These are phyloP conservation scores for Neurospora cerealis DNA, from an alignment of 495 filamentous ascomycete species.

Conservation along the genomic window DNA sequence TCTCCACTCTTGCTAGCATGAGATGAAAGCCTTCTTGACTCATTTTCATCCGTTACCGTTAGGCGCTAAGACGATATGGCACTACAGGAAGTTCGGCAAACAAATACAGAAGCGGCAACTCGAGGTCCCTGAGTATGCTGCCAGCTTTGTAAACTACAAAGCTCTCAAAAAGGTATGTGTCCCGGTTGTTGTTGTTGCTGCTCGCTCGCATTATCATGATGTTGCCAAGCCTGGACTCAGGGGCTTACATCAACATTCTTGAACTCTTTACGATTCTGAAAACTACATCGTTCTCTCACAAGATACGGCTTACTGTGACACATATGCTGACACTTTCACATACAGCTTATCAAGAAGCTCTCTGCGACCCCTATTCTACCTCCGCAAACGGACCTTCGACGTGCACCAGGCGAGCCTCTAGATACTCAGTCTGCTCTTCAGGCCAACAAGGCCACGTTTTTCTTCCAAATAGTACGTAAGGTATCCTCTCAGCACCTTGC, in stretches of 20 bases:
- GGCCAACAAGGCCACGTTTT: constrained; percentile 96
- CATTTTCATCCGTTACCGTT: background rate
- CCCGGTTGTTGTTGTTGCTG: background rate
- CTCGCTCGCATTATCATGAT: background rate
- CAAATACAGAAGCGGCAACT: constrained; percentile 97
- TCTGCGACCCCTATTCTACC: constrained; percentile 78
- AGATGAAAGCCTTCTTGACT: background rate
- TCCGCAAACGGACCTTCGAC: constrained; percentile 55
- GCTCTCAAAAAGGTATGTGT: constrained; percentile 82
- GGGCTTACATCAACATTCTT: background rate
- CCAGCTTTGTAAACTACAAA: constrained; percentile 99
- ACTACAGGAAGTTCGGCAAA: constrained; percentile 94
- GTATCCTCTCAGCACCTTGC: background rate
- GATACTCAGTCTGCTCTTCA: constrained; percentile 89
- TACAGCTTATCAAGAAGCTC: constrained; percentile 93
- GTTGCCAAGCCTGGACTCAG: background rate
- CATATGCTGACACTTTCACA: constrained; percentile 15
- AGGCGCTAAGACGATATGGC: background rate
- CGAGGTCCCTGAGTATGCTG: constrained; percentile 97
- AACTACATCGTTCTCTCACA: background rate
- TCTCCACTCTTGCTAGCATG: background rate
- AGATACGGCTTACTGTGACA: background rate
- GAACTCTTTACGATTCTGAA: background rate
- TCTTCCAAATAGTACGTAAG: constrained; percentile 78
- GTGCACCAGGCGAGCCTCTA: constrained; percentile 26